Conservation (phyloP, 768 basidiomycete species). For the Mycena floridula region DNA sequence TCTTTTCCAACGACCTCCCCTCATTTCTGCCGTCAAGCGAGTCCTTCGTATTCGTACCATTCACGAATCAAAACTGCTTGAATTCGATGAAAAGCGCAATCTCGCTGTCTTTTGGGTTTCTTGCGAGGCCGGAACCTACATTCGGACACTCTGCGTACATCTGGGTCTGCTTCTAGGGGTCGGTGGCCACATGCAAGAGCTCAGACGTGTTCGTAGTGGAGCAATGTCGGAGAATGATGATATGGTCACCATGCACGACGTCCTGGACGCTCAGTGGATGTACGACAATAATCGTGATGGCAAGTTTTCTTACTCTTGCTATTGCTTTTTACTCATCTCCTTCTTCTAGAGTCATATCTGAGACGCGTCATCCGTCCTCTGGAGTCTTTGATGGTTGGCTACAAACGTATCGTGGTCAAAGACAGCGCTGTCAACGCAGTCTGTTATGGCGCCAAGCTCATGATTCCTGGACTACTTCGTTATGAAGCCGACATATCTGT, state of each 20-base stretch:
- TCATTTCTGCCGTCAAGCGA: slow-evolving; percentile 98
- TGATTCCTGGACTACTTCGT: slow-evolving; percentile 97
- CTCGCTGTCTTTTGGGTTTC: slow-evolving; percentile 98
- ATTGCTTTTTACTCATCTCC: background rate
- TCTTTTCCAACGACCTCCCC: slow-evolving; percentile 96
- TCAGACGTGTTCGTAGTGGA: slow-evolving; percentile 89
- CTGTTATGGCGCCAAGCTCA: slow-evolving; percentile 98
- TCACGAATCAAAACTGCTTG: slow-evolving; percentile 90
- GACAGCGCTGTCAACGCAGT: slow-evolving; percentile 99
- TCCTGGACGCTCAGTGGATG: slow-evolving; percentile 96
- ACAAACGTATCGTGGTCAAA: slow-evolving; percentile 98
- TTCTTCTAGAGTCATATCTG: slow-evolving; percentile 82
- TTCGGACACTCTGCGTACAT: slow-evolving; percentile 96
- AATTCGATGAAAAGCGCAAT: slow-evolving; percentile 96
- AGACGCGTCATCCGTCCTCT: slow-evolving; percentile 92
- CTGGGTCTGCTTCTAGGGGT: slow-evolving; percentile 91
- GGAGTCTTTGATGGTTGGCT: slow-evolving; percentile 89
- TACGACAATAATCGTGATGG: slow-evolving; percentile 98
- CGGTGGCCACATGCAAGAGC: slow-evolving; percentile 99
- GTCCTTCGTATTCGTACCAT: slow-evolving; percentile 97
- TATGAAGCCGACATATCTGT: slow-evolving; percentile 94
- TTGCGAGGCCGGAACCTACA: slow-evolving; percentile 96
- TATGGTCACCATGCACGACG: slow-evolving; percentile 99
- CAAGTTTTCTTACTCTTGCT: slow-evolving; percentile 25
- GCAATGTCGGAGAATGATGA: slow-evolving; percentile 98